These are phyloP conservation scores for Saksenaea oblongispora DNA, from an alignment of 371 early-diverging fungal genomes.

Conservation along the genomic window DNA sequence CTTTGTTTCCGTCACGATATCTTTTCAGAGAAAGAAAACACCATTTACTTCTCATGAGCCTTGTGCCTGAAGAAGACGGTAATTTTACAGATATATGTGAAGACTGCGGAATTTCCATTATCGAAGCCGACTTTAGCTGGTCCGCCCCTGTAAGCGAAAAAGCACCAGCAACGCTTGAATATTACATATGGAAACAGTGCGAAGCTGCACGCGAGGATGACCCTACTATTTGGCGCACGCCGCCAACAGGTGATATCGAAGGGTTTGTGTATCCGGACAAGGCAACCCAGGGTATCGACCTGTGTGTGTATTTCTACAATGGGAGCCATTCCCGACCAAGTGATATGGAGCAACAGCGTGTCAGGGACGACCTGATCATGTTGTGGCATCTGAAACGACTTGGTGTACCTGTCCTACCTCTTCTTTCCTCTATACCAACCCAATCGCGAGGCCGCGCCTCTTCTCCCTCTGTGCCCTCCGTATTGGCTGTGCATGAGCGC, in stretches of 20 bases:
- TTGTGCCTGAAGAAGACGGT: conserved; percentile 16
- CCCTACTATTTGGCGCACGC: conserved; percentile 7
- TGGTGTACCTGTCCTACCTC: conserved; percentile 36
- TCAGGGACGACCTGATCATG: conserved; percentile 25
- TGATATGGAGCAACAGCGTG: conserved; percentile 5
- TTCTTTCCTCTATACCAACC: conserved; percentile 10
- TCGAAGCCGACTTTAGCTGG: conserved; percentile 53
- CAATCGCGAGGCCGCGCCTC: not conserved
- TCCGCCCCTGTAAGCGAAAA: conserved; percentile 19
- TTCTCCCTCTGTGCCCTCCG: not conserved
- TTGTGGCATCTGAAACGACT: conserved; percentile 30
- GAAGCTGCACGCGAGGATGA: conserved; percentile 19
- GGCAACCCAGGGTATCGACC: conserved; percentile 47
- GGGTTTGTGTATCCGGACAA: conserved; percentile 38
- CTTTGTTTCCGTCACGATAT: conserved; percentile 2
- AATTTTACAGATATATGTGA: conserved; percentile 30
- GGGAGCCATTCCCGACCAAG: conserved; percentile 9
- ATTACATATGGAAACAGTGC: conserved; percentile 34
- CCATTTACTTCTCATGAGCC: conserved; percentile 27
- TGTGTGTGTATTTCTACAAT: conserved; percentile 48
- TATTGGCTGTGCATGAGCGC: conserved; percentile 6
- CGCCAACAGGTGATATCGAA: conserved; percentile 4
- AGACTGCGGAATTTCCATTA: conserved; percentile 46
- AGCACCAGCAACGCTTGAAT: conserved; percentile 19
- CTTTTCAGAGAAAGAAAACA: conserved; percentile 40